Conservation (phyloP, 1,284 basidiomycete species). For the Coriolopsis trogii region DNA sequence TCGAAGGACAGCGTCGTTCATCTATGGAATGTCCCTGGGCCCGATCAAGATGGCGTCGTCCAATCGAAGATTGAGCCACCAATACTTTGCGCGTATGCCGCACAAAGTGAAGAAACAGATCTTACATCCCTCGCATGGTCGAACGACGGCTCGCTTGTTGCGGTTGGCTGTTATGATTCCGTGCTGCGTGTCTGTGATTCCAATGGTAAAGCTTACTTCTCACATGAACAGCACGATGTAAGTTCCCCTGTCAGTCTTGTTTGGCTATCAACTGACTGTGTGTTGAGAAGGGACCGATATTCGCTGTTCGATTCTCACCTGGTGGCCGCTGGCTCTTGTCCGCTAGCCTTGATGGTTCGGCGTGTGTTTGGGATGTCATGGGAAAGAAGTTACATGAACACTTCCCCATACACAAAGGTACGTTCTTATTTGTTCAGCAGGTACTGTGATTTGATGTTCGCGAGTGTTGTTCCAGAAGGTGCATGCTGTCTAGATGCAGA, state of each 20-base stretch:
- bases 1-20: slow-evolving; percentile 78
- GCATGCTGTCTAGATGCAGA: slow-evolving; percentile 81
- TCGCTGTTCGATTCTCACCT: slow-evolving; percentile 72
- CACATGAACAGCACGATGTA: slow-evolving; percentile 66
- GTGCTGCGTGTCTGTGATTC: slow-evolving; percentile 64
- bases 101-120: slow-evolving; percentile 53
- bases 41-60: slow-evolving; percentile 19
- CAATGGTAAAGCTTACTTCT: slow-evolving; percentile 61
- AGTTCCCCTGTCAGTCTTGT: slow-evolving; percentile 18
- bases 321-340: slow-evolving; percentile 70
- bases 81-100: slow-evolving; percentile 52
- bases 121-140: slow-evolving; percentile 79
- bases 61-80: slow-evolving; percentile 38
- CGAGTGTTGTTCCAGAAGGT: slow-evolving; percentile 49
- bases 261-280: slow-evolving; percentile 12
- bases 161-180: slow-evolving; percentile 76
- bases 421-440: slow-evolving; percentile 22
- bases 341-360: slow-evolving; percentile 74
- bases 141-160: slow-evolving; percentile 67
- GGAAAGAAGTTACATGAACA: slow-evolving; percentile 62
- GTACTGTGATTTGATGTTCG: slow-evolving; percentile 6
- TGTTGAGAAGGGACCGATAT: slow-evolving; percentile 69
- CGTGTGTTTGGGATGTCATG: slow-evolving; percentile 78
- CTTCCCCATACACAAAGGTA: slow-evolving; percentile 69
- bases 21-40: slow-evolving; percentile 70